Base-by-base conservation (phyloP, 805 yeast genomes). In the Metschnikowia peoriensis region DNA sequence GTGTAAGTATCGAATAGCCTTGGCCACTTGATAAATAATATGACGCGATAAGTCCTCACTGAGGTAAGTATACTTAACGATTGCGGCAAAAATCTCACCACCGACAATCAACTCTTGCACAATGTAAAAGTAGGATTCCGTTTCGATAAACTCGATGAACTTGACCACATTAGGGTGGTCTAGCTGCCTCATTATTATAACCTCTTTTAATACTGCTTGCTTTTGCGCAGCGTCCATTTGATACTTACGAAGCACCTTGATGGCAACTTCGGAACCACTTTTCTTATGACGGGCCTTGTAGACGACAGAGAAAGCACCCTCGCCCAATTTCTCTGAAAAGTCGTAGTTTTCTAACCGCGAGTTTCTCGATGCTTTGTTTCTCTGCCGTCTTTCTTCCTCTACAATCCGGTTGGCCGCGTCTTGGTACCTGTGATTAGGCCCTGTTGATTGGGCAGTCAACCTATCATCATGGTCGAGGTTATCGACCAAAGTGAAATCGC, bases 261-360 rank as follows among this genome's bases (percentile, higher is more conserved):
- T 81, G 11, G 97, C 97, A 14, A 89, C 85, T 7, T 60, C 34
- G 53, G 38, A 70, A 68, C 46, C 78, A 67, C 34, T 70, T 66
- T 6, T 75, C 3, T 69, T 57, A 60, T 85, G 85, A 14, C 73
- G 64, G 0, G 96, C 96, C 64, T 80, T 84, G 72, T 84, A 89
- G 5, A 93, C 98, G 11, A 81, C 78, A 2, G 96, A 89, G 66
- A 93, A 92, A 0, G 97, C 97, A 8, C 98, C 98, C 64, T 87
- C 92, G 0, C 94, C 93, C 15, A 87, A 58, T 17, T 68, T 58
- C 11, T 67, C 62, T 37, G 70, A 45, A 15, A 75, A 60, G 38
- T 63, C 61, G 57, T 67, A 75, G 41, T 67, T 56, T 8, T 56
- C 56, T 50, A 56, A 54, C 27, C 49, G 51, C 6, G 63, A 61